Conservation (phyloP, 768 basidiomycete genomes). For the Hypholoma fasciculare region DNA sequence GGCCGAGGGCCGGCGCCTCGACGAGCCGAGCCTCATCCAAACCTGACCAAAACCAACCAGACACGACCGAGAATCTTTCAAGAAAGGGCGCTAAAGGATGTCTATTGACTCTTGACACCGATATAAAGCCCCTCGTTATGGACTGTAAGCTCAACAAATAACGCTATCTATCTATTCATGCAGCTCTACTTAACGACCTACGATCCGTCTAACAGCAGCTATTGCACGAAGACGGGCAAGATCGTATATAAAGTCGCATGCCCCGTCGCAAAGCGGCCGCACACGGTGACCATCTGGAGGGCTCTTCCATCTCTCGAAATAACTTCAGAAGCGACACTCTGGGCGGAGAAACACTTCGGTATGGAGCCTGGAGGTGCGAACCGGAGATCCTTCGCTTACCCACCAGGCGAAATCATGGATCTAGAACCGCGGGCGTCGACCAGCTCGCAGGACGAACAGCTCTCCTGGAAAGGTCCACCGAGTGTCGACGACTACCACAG, state of each 20-base stretch:
- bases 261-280: background rate
- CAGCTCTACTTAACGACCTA: conserved; percentile 15
- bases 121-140: background rate
- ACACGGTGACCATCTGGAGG: conserved; percentile 8
- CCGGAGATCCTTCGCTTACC: background rate
- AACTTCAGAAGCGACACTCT: conserved; percentile 3
- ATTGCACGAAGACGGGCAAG: conserved; percentile 19
- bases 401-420: background rate
- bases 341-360: conserved; percentile 11
- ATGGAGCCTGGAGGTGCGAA: background rate
- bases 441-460: conserved; percentile 14
- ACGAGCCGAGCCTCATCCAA: background rate
- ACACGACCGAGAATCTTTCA: background rate
- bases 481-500: conserved; percentile 3
- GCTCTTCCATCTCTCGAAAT: conserved; percentile 10
- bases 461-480: conserved; percentile 12
- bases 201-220: conserved; percentile 17
- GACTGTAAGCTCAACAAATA: background rate
- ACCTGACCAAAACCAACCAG: background rate
- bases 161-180: conserved; percentile 4
- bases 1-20: background rate
- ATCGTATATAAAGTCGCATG: conserved; percentile 18
- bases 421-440: background rate
- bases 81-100: background rate
- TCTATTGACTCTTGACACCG: background rate